Evolutionary conservation across 2,329 filamentous ascomycete genomes (phyloP), one percentile per base, ranked within the genome.

Genomic region (Cladophialophora carrionii): DNA sequence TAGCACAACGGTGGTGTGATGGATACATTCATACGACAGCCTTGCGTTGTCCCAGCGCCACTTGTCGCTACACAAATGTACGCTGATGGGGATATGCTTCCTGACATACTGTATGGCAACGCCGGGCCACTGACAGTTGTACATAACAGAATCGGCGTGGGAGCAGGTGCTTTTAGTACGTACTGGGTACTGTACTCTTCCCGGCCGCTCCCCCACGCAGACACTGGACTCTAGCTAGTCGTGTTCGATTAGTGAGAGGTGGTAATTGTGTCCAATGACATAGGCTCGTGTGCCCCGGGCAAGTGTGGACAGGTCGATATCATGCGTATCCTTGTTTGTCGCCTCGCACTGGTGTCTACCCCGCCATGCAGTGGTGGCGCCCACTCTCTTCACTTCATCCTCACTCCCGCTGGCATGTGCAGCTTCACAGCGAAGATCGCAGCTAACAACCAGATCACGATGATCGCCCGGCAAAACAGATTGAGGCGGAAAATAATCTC

Each of bases 1-100:
- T 46, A 34, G 22, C 43, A 48, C 22, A 12, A 34, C 10, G 58
- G 58, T 61, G 58, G 58, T 61, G n/a, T 61, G 58, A 61, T 52
- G 5, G 55, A 52, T 52, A 46, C 29, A 49, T 51, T 51, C 43
- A 49, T 46, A 14, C 41, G 37, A 49, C 56, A 58, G 56, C 56
- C 56, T 58, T 49, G 56, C 22, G 17, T 48, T 29, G n/a, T 46
- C n/a, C 41, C 32, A 43, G 37, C 55, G 37, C 34, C 24, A 48
- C 26, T 17, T 7, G 32, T 34, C 34, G 32, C 26, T 46, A 51
- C 20, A 29, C 10, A 3, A 51, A 51, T 10, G 37, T 41, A 43
- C 37, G 4, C 37, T 8, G 37, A 43, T n/a, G 17, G 37, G n/a
- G 5, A 43, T n/a, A 8, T 8, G 7, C 37, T 43, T 8, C 14